A percentile compares a stretch with the other conserved stretches of the same genome.
These are phyloP conservation scores for Colletotrichum caudatum DNA, from an alignment of 2,329 filamentous ascomycete species.

Conservation along the genomic window DNA sequence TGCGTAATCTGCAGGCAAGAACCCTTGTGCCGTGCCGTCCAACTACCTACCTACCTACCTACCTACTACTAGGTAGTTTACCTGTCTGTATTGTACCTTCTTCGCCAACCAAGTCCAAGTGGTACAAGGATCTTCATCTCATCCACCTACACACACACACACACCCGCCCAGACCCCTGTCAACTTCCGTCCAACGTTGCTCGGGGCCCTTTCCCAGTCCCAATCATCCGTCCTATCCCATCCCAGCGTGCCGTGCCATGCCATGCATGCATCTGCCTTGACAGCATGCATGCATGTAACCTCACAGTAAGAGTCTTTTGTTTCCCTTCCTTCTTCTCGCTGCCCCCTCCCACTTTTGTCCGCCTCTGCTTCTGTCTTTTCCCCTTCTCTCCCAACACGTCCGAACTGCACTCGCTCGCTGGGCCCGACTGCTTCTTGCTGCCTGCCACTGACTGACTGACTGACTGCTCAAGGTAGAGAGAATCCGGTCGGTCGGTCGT, in stretches of 20 bases:
- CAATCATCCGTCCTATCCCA: not conserved
- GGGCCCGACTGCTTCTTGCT: constrained; percentile 23
- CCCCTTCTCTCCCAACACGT: constrained; percentile 22
- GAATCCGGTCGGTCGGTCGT: constrained; percentile 1
- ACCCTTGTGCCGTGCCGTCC: no score
- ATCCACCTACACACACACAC: not conserved
- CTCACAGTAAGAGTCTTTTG: constrained; percentile 17
- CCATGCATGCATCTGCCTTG: not conserved
- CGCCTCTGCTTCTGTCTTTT: constrained; percentile 6
- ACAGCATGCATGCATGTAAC: constrained; percentile 22
- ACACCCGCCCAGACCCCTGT: constrained; percentile 14
- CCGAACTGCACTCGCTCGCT: constrained; percentile 35
- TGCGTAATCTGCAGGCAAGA: no score
- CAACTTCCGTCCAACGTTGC: constrained; percentile 22
- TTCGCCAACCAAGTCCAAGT: not conserved
- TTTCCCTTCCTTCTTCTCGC: constrained; percentile 31
- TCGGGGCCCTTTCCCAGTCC: constrained; percentile 9
- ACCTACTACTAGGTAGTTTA: not conserved
- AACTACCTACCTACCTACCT: no score
- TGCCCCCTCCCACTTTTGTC: constrained; percentile 35
- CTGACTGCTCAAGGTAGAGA: constrained; percentile 7
- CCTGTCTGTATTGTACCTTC: no score
- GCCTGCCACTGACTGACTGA: not conserved
- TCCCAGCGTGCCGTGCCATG: constrained; percentile 1
- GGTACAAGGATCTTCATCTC: constrained; percentile 11